Base-by-base conservation (phyloP, 768 basidiomycete genomes). In the Amanita inopinata region DNA sequence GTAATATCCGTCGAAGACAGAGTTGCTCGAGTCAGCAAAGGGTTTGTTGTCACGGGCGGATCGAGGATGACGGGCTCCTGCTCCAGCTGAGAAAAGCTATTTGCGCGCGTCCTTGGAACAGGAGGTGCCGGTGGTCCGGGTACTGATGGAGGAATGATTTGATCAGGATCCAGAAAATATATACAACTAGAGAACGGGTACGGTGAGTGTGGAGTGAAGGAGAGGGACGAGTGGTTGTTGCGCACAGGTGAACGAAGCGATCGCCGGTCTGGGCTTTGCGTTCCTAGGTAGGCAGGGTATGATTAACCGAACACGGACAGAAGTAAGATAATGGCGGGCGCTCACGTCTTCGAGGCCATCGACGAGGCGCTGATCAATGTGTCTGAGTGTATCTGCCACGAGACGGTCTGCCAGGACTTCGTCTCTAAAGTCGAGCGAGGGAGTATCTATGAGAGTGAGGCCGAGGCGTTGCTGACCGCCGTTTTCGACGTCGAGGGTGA, bases 141-240 rank as follows among this genome's bases (percentile, higher is more conserved):
- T 33, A 78, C 75, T 43, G 76, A 69, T 24, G 80, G 81, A 43
- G 83, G 83, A 46, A 85, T 70, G 52, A 89, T 85, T 58, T 70
- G 58, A 67, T 85, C 83, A 42, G 87, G 87, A 71, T 89, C 83
- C 62, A 90, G 66, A 63, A 90, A 85, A 65, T 90, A 90, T 46
- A 90, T 78, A 54, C 86, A 89, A 46, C 86, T 88, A 63, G 43
- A 49, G 24, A 33, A 23, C 18, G 27, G 28, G 20, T 8, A 22
- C 19, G 39, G 51, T 41, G 37, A 27, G 19, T 20, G 46, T 23
- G 51, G 48, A 54, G 43, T 51, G 52, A 35, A 43, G 40, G 42
- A 46, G 14, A 44, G 15, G 54, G 54, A 46, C 28, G 40, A 36
- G 45, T 50, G 28, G 54, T 44, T 37, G 51, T 47, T 46, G 73